Conservation (phyloP, 2,329 filamentous ascomycete genomes). For the Penicillium digitatum region DNA sequence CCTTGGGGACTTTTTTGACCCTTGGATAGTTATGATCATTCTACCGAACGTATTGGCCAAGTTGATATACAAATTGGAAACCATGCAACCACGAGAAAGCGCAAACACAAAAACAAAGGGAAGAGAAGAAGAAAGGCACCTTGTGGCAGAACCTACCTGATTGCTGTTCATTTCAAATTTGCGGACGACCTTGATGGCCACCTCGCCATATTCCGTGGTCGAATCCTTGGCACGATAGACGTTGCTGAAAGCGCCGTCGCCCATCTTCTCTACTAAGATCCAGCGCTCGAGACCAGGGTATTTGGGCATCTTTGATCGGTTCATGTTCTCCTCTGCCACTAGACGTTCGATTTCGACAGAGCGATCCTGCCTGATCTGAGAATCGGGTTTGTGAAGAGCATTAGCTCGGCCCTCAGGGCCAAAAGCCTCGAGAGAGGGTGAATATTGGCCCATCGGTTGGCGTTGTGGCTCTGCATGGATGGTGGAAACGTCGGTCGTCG, state of each 20-base stretch:
- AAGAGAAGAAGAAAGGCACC: slow-evolving; percentile 31
- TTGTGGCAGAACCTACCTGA: slow-evolving; percentile 67
- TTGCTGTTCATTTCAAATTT: slow-evolving; percentile 99
- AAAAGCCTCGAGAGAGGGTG: slow-evolving; percentile 58
- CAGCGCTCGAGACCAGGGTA: slow-evolving; percentile 85
- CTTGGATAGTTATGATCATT: slow-evolving; percentile 90
- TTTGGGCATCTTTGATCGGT: slow-evolving; percentile 75
- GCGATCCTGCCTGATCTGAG: slow-evolving; percentile 53
- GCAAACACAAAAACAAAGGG: slow-evolving; percentile 23
- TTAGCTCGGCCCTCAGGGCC: slow-evolving; percentile 56
- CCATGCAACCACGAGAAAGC: slow-evolving; percentile 18
- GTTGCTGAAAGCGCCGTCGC: slow-evolving; percentile 97
- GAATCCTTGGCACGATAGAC: slow-evolving; percentile 85
- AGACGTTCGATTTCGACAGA: slow-evolving; percentile 73
- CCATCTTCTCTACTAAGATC: slow-evolving; percentile 92
- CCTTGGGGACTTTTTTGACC: slow-evolving; percentile 91
- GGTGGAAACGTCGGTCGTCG: slow-evolving; percentile 60
- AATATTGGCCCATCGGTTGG: slow-evolving; percentile 45
- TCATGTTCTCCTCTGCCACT: slow-evolving; percentile 86
- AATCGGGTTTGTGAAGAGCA: slow-evolving; percentile 62
- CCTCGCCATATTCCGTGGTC: slow-evolving; percentile 68
- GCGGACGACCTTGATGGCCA: slow-evolving; percentile 96
- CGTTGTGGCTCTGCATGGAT: slow-evolving; percentile 62
- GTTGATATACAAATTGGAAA: slow-evolving; percentile 29
- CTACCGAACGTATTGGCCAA: slow-evolving; percentile 60